A percentile compares a stretch with the other conserved stretches of the same genome.
Conservation (phyloP, 2,329 filamentous ascomycete genomes). For the Podosphaera aphanis region DNA sequence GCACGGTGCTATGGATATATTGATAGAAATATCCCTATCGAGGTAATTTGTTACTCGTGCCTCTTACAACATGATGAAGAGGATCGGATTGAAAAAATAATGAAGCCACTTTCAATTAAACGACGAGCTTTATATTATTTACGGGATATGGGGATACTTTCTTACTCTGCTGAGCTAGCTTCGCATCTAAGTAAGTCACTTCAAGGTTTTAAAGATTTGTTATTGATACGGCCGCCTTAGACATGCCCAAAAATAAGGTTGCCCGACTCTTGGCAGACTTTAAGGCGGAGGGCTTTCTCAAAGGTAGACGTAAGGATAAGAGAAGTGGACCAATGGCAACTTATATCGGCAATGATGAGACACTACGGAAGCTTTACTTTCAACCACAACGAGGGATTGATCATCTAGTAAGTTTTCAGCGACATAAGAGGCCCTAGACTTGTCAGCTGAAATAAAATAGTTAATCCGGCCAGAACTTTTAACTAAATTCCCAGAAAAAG, state of each 20-base stretch:
- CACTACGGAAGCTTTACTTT: conserved; percentile 3
- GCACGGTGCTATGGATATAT: conserved; percentile 10
- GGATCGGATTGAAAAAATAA: background rate
- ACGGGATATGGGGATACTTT: conserved; percentile 1
- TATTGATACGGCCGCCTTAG: background rate
- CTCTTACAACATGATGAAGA: conserved; percentile 2
- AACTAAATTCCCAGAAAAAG: background rate
- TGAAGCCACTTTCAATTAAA: conserved; percentile 3
- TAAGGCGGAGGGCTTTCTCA: conserved; percentile 3
- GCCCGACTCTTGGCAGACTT: conserved; percentile 2
- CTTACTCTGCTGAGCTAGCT: conserved; percentile 3
- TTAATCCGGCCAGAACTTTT: background rate
- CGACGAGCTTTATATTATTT: conserved; percentile 7
- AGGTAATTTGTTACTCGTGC: conserved; percentile 8
- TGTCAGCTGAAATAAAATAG: background rate
- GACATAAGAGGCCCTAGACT: background rate
- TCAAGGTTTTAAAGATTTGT: background rate
- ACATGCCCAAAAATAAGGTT: background rate
- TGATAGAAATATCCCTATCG: background rate
- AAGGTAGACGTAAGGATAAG: conserved; percentile 1
- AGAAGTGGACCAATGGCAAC: conserved; percentile 2
- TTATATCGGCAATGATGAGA: conserved; percentile 3
- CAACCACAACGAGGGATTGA: conserved; percentile 4
- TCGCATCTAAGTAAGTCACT: conserved; percentile 2
- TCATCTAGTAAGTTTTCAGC: conserved; percentile 3